Base-by-base conservation (phyloP, 805 yeast genomes). In the Sugiyamaella valdiviana region DNA sequence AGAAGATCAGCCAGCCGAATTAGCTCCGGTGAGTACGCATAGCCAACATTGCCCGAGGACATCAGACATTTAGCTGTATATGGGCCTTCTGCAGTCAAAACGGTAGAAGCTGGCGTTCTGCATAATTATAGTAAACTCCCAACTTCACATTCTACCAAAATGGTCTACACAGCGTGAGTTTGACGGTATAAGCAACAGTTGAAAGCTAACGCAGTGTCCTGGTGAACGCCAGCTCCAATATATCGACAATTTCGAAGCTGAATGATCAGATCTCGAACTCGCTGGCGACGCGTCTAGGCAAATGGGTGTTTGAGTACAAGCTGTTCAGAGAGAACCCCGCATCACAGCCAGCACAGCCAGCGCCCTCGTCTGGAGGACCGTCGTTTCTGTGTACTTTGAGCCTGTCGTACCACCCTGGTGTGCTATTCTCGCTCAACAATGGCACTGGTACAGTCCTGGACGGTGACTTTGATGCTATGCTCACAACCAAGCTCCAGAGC, bases 241-340 rank as follows among this genome's bases (percentile, higher is more conserved):
- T 58, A 3, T 55, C 70, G 14, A 75, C 84, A 4, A 83, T 85
- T 26, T 71, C 85, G 0, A 75, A 77, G 39, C 77, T 84, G 57
- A 89, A 84, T 60, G 95, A 86, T 62, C 74, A 76, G 48, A 73
- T 86, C 14, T 75, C 83, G 3, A 83, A 83, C 56, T 81, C 80
- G 52, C 70, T 82, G 14, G 90, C 93, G 1, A 70, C 74, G 15
- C 58, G 74, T 2, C 67, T 76, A 23, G 88, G 79, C 1, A 73
- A 79, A 40, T 85, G 95, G 95, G 71, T 69, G 38, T 80, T 84
- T 56, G 85, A 77, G 45, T 73, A 84, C 54, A 81, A 77, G 57
- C 77, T 86, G 35, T 85, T 80, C 62, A 66, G 85, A 32, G 82
- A 80, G 56, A 85, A 83, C 50, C 64, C 70, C 63, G 78, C 56